Conservation (phyloP, 192 early-diverging fungal genomes). For the Fimicolochytrium jonesii region DNA sequence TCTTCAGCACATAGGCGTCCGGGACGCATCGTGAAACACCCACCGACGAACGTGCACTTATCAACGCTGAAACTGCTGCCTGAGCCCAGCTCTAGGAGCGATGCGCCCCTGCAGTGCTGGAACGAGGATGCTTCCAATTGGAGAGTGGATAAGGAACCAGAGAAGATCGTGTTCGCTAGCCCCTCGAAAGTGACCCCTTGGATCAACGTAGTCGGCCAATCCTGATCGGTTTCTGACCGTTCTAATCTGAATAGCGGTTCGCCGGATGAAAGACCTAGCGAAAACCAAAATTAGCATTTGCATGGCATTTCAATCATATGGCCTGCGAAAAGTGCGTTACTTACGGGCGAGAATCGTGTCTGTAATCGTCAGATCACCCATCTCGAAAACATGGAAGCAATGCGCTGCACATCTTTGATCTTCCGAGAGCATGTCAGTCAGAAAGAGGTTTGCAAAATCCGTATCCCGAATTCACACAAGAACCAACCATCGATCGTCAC, state of each 20-base stretch:
- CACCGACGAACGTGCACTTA: neutral
- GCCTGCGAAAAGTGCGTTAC: neutral
- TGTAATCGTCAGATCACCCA: neutral
- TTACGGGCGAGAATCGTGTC: neutral
- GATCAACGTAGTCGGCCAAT: neutral
- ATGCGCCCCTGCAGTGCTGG: neutral
- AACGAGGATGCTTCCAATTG: neutral
- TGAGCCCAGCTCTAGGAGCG: neutral
- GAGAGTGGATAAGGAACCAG: neutral
- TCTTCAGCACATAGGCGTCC: no score
- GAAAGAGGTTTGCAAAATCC: no score
- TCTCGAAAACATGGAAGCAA: neutral
- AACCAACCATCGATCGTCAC: neutral
- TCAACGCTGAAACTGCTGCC: neutral
- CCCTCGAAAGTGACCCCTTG: no score
- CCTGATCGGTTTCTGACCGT: conserved; percentile 3
- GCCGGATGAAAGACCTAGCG: neutral
- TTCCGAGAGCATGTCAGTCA: neutral
- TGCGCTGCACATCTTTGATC: neutral
- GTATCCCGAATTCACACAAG: no score
- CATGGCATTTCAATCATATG: neutral
- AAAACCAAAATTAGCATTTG: neutral
- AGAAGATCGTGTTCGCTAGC: no score
- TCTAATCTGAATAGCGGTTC: neutral
- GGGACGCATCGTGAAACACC: neutral